Percentiles rank a stretch among this genome's conserved stretches.
phyloP scores from a whole-genome alignment of 768 basidiomycete species.

The Tulasnella sp. region DNA sequence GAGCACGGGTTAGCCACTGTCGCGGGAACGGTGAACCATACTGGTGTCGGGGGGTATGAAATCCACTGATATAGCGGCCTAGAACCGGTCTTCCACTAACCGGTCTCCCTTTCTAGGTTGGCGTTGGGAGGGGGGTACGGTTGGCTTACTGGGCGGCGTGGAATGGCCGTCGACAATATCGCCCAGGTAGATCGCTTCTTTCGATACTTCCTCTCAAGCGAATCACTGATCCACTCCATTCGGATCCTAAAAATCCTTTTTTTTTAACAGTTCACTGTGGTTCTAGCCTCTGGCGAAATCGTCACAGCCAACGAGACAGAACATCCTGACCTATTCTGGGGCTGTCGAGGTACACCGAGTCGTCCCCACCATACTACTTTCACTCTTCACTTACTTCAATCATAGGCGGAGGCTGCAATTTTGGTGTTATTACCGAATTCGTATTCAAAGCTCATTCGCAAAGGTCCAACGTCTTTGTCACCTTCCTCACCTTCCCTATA shows the following conservation, averaged over 20 bases:
- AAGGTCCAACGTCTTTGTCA: not conserved
- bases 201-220: not conserved
- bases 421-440: slow-evolving; percentile 9
- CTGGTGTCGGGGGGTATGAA: slow-evolving; percentile 12
- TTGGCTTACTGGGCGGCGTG: slow-evolving; percentile 43
- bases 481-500: not conserved
- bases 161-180: slow-evolving; percentile 35
- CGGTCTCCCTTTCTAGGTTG: slow-evolving; percentile 36
- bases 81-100: not conserved
- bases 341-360: not conserved
- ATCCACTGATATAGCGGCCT: not conserved
- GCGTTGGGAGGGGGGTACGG: slow-evolving; percentile 56
- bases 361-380: not conserved
- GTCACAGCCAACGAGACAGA: slow-evolving; percentile 15
- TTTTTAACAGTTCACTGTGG: slow-evolving; percentile 23
- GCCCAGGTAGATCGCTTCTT: slow-evolving; percentile 32
- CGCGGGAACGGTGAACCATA: slow-evolving; percentile 11
- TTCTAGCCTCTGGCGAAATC: slow-evolving; percentile 25
- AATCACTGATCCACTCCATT: too few species aligned
- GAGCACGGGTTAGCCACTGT: slow-evolving; percentile 22
- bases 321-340: slow-evolving; percentile 26
- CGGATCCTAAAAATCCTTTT: slow-evolving; percentile 23
- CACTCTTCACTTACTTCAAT: not conserved
- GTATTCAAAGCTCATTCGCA: slow-evolving; percentile 15
- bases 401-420: slow-evolving; percentile 19